Evolutionary conservation across 169 alveolate species (phyloP), one percentile per base, ranked within the genome.

Genomic region (Pseudocohnilembus persalinus): DNA sequence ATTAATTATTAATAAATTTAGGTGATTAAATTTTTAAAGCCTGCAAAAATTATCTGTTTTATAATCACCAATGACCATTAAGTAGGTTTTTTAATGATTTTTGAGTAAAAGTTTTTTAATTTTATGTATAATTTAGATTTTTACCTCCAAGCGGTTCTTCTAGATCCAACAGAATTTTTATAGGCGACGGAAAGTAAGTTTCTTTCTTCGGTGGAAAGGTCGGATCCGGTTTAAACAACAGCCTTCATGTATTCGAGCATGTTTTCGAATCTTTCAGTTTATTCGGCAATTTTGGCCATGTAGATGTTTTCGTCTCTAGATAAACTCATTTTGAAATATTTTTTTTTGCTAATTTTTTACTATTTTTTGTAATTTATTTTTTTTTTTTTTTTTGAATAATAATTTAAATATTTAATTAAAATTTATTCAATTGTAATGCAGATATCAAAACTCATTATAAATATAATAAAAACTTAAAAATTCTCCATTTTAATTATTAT

Each of bases 211-310:
- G 92, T 96, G 75, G 98, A 96, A 33, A 97, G 89, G 35, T 97
- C 99, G 77, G 81, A 89, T 92, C 96, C 90, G 34, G 91, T 85
- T 64, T 82, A 85, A 33, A 95, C 94, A 64, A 94, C 93, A 65
- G 89, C 92, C 83, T 93, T 92, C 92, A 96, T 92, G 89, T 93
- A 93, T 63, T 83, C 89, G 68, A 96, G 96, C 99, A 95, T 98
- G 90, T 99, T 99, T 88, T 99, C 99, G 93, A 98, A 99, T 93
- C 99, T 98, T 93, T 99, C 99, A 63, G 99, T 99, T 94, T 99
- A 99, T 95, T 99, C 99, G 27, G 99, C 99, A 82, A 99, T 97
- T 95, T 98, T 98, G 82, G 99, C 99, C 73, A 95, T 77, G 85
- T 89, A 92, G 74, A 95, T 87, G 76, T 89, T 85, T 89, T 95